Base-by-base conservation (phyloP, 768 basidiomycete genomes). In the Sporobolomyces pararoseus region DNA sequence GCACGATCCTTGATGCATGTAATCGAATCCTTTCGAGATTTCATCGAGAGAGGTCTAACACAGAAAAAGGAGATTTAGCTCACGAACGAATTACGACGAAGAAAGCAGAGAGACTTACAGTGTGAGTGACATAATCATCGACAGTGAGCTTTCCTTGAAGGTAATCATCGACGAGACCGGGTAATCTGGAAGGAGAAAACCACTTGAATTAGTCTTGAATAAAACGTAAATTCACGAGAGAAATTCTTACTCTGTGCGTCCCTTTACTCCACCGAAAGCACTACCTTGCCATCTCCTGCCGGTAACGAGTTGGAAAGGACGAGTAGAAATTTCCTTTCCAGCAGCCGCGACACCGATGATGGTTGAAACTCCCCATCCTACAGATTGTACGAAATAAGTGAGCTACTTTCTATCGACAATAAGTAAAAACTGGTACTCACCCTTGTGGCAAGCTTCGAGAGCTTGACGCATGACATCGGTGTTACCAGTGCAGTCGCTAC, bases 391-490 rank as follows among this genome's bases (percentile, higher is more conserved):
- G 31, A 3, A 25, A 27, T 6, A 25, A 52, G 46, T 34, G 14
- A 46, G 54, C 34, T 7, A 44, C 17, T 31, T 25, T 4, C n/a
- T 3, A 21, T 44, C 32, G 12, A 19, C 49, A 16, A 25, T 19
- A 34, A 9, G 19, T 23, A 63, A 37, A 34, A 34, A 14, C 16
- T 21, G 58, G 16, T 1, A 47, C 66, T 29, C 46, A 19, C 96
- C 96, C 79, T 98, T 98, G 81, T 99, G 96, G 80, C 93, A 97
- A n/a, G 93, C 90, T 81, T 99, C 96, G 54, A 99, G 85, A 31
- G 96, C 96, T 57, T 88, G 66, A 35, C 70, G 70, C 65, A 71
- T 78, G 29, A 62, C 62, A 75, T 81, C 68, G 53, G 86, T 86
- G 78, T 96, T 97, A 27, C 96, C 96, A 14, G 96, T 99, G 75